Base-by-base conservation (phyloP, 345 rosid genomes). In the Trapa bicornis region DNA sequence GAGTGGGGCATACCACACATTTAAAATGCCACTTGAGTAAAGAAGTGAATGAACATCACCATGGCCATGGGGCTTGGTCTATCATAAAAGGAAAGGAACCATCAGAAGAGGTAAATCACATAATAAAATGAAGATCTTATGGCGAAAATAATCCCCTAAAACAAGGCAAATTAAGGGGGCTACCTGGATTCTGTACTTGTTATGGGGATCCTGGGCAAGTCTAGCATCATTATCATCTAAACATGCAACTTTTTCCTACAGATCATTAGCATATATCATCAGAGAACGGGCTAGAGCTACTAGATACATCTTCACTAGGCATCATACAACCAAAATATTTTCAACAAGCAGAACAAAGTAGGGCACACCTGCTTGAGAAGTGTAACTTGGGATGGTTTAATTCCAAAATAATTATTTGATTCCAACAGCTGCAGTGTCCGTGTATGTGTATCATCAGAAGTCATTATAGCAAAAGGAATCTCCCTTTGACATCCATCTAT, bases 11-110 rank as follows among this genome's bases (percentile, higher is more conserved):
- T 84, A 89, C 97, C 97, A 94, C 73, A 48, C 73, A 41, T 81
- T 79, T 66, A 94, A 85, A 75, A 87, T 80, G 65, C 99, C 99
- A 62, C 96, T 86, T 45, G 97, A 80, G 83, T 86, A 84, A 69
- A 91, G 91, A 74, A 94, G 96, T 17, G 93, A 78, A 77, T 94
- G 97, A 47, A 91, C 97, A 78, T 94, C 96, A 29, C 97, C 99
- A 68, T 94, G 99, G 74, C 99, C 99, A 80, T 94, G 96, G 70
- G 97, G 99, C 73, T 94, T 94, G 41, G 96, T 94, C 99, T 94
- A 66, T 17, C 74, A 80, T 71, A 53, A 66, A 77, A 52, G 39
- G 60, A 37, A 66, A 68, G 65, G 52, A 68, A 64, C 57, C 47
- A 64, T 67, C 15, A 37, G 54, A 66, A 47, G 33, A 39, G 16